Conservation (phyloP, 768 basidiomycete species). For the Kwoniella sp. region DNA sequence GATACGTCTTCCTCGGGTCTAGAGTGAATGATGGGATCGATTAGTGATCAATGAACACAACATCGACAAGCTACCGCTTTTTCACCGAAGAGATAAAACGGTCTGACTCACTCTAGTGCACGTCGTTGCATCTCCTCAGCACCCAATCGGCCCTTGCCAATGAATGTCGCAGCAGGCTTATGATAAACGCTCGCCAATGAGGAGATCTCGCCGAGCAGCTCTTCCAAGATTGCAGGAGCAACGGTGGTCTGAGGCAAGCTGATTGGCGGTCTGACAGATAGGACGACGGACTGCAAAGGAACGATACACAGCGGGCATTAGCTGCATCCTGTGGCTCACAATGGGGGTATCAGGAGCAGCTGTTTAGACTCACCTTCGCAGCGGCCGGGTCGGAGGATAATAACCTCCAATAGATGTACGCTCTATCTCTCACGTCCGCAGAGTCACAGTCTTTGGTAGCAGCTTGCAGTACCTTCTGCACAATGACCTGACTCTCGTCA, state of each 20-base stretch:
- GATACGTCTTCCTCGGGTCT: conserved; percentile 71
- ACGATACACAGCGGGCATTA: conserved; percentile 69
- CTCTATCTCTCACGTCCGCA: conserved; percentile 92
- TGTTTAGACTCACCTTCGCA: conserved; percentile 69
- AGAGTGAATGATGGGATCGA: conserved; percentile 57
- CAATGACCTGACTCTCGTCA: conserved; percentile 85
- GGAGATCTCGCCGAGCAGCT: conserved; percentile 86
- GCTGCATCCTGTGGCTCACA: neutral
- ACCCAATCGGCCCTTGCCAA: conserved; percentile 82
- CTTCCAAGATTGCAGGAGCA: conserved; percentile 80
- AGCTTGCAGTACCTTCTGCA: conserved; percentile 86
- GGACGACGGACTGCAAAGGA: conserved; percentile 71
- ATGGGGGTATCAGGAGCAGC: neutral
- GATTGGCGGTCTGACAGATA: conserved; percentile 90
- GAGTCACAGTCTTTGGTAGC: conserved; percentile 98
- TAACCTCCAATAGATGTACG: conserved; percentile 97
- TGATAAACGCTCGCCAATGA: conserved; percentile 93
- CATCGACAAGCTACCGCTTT: neutral
- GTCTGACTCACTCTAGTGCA: conserved; percentile 49
- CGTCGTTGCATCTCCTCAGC: conserved; percentile 53
- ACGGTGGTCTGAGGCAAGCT: conserved; percentile 89
- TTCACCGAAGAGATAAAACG: neutral
- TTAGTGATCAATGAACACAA: conserved; percentile 13
- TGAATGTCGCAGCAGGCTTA: conserved; percentile 93
- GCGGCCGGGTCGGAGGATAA: conserved; percentile 92